Conservation (phyloP, 2,329 filamentous ascomycete genomes). For the Colletotrichum nymphaeae region DNA sequence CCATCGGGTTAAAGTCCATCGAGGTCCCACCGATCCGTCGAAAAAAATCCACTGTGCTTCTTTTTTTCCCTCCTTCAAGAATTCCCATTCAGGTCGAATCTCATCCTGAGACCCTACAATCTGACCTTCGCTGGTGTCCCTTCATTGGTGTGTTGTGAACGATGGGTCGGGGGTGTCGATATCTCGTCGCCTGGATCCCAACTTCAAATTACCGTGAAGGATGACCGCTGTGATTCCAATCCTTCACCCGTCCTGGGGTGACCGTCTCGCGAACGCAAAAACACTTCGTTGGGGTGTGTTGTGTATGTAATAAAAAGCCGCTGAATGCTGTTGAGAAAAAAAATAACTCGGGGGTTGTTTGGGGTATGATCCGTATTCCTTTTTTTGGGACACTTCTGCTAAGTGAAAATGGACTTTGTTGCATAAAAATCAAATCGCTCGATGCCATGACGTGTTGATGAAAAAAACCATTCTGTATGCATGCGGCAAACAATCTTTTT, state of each 20-base stretch:
- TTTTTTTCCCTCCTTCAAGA: slow-evolving; percentile 24
- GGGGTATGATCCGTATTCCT: slow-evolving; percentile 52
- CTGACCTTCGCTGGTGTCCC: slow-evolving; percentile 15
- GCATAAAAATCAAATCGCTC: slow-evolving; percentile 53
- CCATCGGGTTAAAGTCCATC: background rate
- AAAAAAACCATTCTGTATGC: slow-evolving; percentile 48
- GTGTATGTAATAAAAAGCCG: slow-evolving; percentile 38
- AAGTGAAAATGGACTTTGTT: slow-evolving; percentile 44
- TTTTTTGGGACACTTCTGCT: slow-evolving; percentile 55
- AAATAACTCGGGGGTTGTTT: slow-evolving; percentile 38
- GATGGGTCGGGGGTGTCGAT: slow-evolving; percentile 30
- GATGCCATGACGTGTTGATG: slow-evolving; percentile 57
- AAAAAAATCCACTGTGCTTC: slow-evolving; percentile 19
- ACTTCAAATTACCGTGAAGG: background rate
- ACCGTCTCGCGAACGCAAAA: slow-evolving; percentile 33
- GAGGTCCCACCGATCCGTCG: slow-evolving; percentile 1
- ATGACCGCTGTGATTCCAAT: slow-evolving; percentile 8
- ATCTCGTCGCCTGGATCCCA: slow-evolving; percentile 17
- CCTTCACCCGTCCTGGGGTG: slow-evolving; percentile 30
- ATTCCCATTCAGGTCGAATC: slow-evolving; percentile 16
- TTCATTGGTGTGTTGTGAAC: background rate
- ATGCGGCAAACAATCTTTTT: slow-evolving; percentile 35
- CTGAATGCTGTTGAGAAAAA: slow-evolving; percentile 41
- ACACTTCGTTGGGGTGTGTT: slow-evolving; percentile 35
- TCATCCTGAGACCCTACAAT: slow-evolving; percentile 29